Base-by-base conservation (phyloP, 2,329 filamentous ascomycete genomes). In the Fusarium temperatum region DNA sequence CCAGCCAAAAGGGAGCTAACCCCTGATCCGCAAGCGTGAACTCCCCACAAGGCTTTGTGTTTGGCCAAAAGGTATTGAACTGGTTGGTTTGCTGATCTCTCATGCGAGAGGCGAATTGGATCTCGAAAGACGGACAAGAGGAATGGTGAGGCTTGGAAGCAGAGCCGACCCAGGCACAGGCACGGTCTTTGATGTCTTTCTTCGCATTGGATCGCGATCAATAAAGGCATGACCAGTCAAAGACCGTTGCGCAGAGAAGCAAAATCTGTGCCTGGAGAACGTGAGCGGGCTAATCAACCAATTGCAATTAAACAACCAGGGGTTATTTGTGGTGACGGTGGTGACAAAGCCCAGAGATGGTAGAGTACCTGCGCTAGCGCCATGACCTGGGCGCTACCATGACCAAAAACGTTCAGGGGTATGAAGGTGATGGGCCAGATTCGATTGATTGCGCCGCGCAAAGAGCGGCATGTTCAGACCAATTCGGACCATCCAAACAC, bases 351-450 rank as follows among this genome's bases (percentile, higher is more conserved):
- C 65, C 57, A 35, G 57, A 56, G 50, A 63, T 56, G 44, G 50
- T 70, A 62, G 47, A 60, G 72, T 74, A 66, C 71, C 72, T 74
- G 72, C 72, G 53, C 72, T 74, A 74, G 72, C 72, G 72, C 39
- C 58, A 22, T 22, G 36, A 30, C 41, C 41, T 56, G 47, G 54
- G 68, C 71, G 63, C 58, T 74, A 68, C 62, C 55, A 45, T 61
- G 50, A 36, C 63, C 36, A 68, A 42, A 48, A 38, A 24, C 30
- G 20, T 47, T 74, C 66, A 71, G 56, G 70, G 70, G 65, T 53
- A 26, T 24, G 13, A 39, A 47, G 44, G 55, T 50, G 41, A 64
- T 51, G 41, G 38, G 38, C 53, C 41, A 50, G 50, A 42, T 64
- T 51, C 58, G 48, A 61, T 70, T 32, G 62, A 72, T 55, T 65